These are phyloP conservation scores for Colletotrichum euphorbiae DNA, from an alignment of 2,329 filamentous ascomycete genomes.

Conservation along the genomic window DNA sequence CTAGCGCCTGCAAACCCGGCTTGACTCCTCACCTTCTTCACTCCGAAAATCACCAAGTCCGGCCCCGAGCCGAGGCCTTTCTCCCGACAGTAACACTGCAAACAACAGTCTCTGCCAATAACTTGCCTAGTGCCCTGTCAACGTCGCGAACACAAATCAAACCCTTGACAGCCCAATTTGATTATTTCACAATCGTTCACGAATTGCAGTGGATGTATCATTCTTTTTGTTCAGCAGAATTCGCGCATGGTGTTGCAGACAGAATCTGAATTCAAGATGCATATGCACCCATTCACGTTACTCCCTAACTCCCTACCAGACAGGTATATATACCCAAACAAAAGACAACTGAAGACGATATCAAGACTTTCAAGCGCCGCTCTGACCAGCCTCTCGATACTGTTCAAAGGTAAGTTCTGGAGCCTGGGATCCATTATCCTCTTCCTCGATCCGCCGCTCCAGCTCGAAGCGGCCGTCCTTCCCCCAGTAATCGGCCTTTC, in stretches of 20 bases:
- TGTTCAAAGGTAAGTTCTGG: constrained; percentile 52
- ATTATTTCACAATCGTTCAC: too few relatives aligned
- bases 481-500: constrained; percentile 72
- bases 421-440: constrained; percentile 55
- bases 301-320: constrained; percentile 12
- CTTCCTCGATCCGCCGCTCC: constrained; percentile 74
- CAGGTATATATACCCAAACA: neutral
- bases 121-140: too few relatives aligned
- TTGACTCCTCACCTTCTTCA: constrained; percentile 4
- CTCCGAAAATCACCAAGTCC: constrained; percentile 23
- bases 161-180: too few relatives aligned
- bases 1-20: neutral
- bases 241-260: too few relatives aligned
- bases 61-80: constrained; percentile 24
- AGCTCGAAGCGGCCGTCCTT: constrained; percentile 78
- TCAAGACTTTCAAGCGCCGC: constrained; percentile 53
- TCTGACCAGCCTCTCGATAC: constrained; percentile 60
- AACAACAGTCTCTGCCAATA: neutral
- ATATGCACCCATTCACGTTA: neutral
- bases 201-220: too few relatives aligned
- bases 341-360: neutral
- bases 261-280: neutral
- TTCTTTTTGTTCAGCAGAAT: neutral
- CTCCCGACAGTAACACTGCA: constrained; percentile 8
- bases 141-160: too few relatives aligned